Evolutionary conservation across 2,329 filamentous ascomycete species (phyloP).

Genomic region (Lasiodiplodia hormozganensis): DNA sequence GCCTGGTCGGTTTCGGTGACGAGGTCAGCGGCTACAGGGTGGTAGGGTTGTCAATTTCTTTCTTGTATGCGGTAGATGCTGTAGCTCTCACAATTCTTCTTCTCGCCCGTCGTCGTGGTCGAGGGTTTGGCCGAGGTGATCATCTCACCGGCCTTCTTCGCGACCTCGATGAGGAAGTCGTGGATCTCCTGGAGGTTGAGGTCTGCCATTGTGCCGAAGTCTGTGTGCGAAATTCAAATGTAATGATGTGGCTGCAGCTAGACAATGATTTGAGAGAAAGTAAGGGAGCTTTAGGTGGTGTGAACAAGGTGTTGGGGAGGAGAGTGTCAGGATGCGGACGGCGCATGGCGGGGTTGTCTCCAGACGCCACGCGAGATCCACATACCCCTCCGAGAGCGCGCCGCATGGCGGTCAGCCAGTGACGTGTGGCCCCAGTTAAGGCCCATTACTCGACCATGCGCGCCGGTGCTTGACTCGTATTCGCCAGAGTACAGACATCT

Average conservation of each 20-base stretch:
- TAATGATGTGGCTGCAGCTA: neutral
- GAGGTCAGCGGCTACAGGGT: slow-evolving; percentile 60
- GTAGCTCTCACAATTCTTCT: slow-evolving; percentile 54
- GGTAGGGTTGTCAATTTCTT: neutral
- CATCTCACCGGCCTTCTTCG: slow-evolving; percentile 54
- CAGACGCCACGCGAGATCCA: slow-evolving; percentile 20
- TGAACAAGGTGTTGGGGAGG: slow-evolving; percentile 2
- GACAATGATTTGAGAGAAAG: neutral
- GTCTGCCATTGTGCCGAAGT: slow-evolving; percentile 31
- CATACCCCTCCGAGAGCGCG: slow-evolving; percentile 23
- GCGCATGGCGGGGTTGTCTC: slow-evolving; percentile 26
- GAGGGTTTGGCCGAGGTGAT: slow-evolving; percentile 55
- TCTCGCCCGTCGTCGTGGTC: slow-evolving; percentile 50
- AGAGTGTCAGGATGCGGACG: neutral
- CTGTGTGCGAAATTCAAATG: neutral
- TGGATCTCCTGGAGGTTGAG: slow-evolving; percentile 56
- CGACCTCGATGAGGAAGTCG: slow-evolving; percentile 55
- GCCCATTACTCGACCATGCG: neutral
- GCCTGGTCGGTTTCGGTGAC: slow-evolving; percentile 70
- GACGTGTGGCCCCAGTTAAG: slow-evolving; percentile 16
- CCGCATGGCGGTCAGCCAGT: slow-evolving; percentile 15
- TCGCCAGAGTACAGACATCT: neutral
- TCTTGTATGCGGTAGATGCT: too few relatives aligned
- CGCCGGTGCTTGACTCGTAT: neutral
- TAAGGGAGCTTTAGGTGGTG: neutral